Conservation (phyloP, 352 stramenopile species). For the Bremia lactucae region DNA sequence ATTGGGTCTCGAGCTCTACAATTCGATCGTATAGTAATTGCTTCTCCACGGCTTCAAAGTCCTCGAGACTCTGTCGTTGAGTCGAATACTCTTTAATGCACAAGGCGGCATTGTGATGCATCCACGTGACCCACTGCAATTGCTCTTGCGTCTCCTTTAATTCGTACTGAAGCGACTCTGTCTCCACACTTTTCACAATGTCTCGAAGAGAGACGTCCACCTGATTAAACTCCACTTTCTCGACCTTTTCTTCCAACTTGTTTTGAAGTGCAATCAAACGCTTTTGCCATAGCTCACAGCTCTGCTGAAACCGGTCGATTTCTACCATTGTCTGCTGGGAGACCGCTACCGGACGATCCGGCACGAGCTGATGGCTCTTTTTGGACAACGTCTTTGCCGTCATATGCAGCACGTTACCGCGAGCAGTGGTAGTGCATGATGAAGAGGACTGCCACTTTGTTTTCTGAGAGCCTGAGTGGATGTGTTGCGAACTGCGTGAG, state of each 20-base stretch:
- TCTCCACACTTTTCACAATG: constrained; percentile 27
- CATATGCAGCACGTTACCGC: too few species aligned
- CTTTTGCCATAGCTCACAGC: constrained; percentile 20
- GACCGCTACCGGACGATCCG: not conserved
- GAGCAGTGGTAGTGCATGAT: too few species aligned
- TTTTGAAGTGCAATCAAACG: constrained; percentile 12
- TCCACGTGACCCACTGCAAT: constrained; percentile 7
- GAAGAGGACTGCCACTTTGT: too few species aligned
- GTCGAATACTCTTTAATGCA: constrained; percentile 8
- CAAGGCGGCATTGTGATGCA: constrained; percentile 10
- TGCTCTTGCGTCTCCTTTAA: constrained; percentile 6
- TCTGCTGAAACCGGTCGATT: constrained; percentile 28
- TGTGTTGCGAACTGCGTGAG: too few species aligned
- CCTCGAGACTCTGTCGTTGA: constrained; percentile 18
- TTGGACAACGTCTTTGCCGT: too few species aligned
- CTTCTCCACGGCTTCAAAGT: constrained; percentile 40
- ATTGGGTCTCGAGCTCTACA: constrained; percentile 36
- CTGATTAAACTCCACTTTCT: constrained; percentile 18
- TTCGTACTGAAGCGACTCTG: constrained; percentile 1
- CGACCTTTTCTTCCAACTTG: constrained; percentile 11
- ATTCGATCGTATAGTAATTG: constrained; percentile 41
- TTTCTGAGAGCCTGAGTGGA: too few species aligned
- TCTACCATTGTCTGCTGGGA: constrained; percentile 12
- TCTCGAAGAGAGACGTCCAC: constrained; percentile 25
- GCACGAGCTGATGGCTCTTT: too few species aligned